These are phyloP conservation scores for Skeletonema grethae DNA, from an alignment of 108 stramenopile genomes.

Conservation along the genomic window DNA sequence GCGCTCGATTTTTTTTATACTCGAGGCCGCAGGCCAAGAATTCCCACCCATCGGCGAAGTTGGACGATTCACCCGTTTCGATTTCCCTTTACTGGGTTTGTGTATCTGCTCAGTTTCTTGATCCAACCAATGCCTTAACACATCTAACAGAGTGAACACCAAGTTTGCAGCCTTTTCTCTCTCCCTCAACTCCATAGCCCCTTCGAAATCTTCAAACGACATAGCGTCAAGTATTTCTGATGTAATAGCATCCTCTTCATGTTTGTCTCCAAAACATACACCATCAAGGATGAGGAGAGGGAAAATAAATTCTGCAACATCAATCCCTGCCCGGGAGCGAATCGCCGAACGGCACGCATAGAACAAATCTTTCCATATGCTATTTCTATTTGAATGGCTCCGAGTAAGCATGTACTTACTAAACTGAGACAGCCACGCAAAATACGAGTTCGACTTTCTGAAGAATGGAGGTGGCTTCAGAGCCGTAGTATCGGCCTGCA, in stretches of 20 bases:
- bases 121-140: slow-evolving; percentile 70
- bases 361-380: slow-evolving; percentile 74
- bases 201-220: slow-evolving; percentile 21
- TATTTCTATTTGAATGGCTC: slow-evolving; percentile 49
- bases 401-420: slow-evolving; percentile 52
- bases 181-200: slow-evolving; percentile 42
- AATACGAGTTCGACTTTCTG: slow-evolving; percentile 56
- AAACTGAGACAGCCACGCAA: slow-evolving; percentile 74
- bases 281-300: slow-evolving; percentile 83
- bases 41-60: neutral
- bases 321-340: slow-evolving; percentile 64
- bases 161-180: slow-evolving; percentile 66
- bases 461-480: slow-evolving; percentile 75
- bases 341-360: slow-evolving; percentile 78
- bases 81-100: slow-evolving; percentile 25
- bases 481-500: slow-evolving; percentile 51
- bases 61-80: slow-evolving; percentile 24
- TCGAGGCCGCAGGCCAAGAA: slow-evolving; percentile 64
- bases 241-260: slow-evolving; percentile 58
- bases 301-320: slow-evolving; percentile 77
- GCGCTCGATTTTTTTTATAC: slow-evolving; percentile 60
- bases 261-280: slow-evolving; percentile 69
- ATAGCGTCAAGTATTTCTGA: slow-evolving; percentile 67
- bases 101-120: slow-evolving; percentile 55
- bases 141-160: slow-evolving; percentile 70